Percentiles rank a stretch among this genome's conserved stretches.
These are phyloP conservation scores for Vanrija sp. DNA, from an alignment of 1,284 basidiomycete genomes.

Conservation along the genomic window DNA sequence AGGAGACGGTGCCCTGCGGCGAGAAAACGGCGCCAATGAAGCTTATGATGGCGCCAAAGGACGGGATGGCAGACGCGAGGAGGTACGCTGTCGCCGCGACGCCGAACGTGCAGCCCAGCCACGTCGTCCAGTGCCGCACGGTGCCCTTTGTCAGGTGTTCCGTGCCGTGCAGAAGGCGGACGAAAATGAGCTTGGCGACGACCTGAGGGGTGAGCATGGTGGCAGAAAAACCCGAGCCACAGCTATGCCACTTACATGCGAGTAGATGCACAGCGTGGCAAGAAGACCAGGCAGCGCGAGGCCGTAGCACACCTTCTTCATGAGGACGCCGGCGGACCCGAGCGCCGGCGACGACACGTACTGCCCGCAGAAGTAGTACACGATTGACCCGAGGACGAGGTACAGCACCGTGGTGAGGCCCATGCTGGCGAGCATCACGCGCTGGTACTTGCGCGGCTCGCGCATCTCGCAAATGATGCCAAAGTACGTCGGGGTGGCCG, in stretches of 20 bases:
- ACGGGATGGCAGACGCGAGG: conserved; percentile 32
- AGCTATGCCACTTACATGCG: conserved; percentile 10
- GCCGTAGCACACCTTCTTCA: conserved; percentile 40
- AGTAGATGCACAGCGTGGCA: conserved; percentile 26
- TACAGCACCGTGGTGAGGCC: conserved; percentile 22
- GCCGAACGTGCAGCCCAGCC: conserved; percentile 24
- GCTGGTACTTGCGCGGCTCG: conserved; percentile 26
- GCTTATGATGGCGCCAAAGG: conserved; percentile 29
- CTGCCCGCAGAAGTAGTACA: not conserved
- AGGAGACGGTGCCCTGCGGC: conserved; percentile 20
- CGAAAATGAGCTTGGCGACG: conserved; percentile 21
- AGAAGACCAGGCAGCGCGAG: conserved; percentile 35
- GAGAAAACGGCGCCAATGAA: conserved; percentile 38
- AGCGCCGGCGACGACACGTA: conserved; percentile 29
- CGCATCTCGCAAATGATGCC: conserved; percentile 38
- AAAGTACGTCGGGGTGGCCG: conserved; percentile 26
- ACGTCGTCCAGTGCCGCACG: conserved; percentile 54
- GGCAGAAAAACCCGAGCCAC: conserved; percentile 1
- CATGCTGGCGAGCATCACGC: conserved; percentile 23
- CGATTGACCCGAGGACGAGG: conserved; percentile 6
- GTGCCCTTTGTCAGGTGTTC: conserved; percentile 59
- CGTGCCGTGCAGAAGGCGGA: conserved; percentile 39
- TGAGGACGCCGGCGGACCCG: conserved; percentile 37
- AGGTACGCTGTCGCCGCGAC: conserved; percentile 30
- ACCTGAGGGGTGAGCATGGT: conserved; percentile 30